These are phyloP conservation scores for Camellia sinensis DNA, from an alignment of 148 eudicot species.

Conservation along the genomic window DNA sequence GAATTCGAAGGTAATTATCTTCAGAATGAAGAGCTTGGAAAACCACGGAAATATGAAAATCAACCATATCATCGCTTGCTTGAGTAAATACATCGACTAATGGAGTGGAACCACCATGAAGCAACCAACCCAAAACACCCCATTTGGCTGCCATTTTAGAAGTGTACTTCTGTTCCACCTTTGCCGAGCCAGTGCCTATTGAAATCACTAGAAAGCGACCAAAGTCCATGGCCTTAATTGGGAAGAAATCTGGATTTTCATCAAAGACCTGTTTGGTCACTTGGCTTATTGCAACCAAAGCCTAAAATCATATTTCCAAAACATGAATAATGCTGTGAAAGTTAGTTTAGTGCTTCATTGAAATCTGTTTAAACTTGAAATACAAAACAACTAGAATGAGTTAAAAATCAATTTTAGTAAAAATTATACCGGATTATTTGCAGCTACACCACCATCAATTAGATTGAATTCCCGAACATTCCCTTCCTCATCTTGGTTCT, in stretches of 20 bases:
- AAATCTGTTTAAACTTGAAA: not conserved
- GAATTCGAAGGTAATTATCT: conserved; percentile 20
- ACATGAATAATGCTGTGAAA: not conserved
- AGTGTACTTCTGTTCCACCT: not conserved
- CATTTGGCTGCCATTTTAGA: conserved; percentile 19
- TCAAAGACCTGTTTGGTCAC: conserved; percentile 11
- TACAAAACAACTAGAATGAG: not conserved
- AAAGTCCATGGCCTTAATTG: conserved; percentile 16
- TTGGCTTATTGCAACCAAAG: conserved; percentile 17
- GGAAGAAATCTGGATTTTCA: conserved; percentile 11
- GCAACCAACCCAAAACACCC: conserved; percentile 22
- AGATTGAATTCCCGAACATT: conserved; percentile 11
- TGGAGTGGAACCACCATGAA: conserved; percentile 9
- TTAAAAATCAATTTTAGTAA: not conserved
- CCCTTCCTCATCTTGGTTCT: conserved; percentile 9
- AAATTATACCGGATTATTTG: not conserved
- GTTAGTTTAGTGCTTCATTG: not conserved
- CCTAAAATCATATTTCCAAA: not conserved
- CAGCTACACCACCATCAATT: conserved; percentile 25
- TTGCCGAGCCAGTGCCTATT: conserved; percentile 20
- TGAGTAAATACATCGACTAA: conserved; percentile 16
- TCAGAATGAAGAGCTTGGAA: conserved; percentile 23
- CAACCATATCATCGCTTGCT: conserved; percentile 26
- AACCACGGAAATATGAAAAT: conserved; percentile 12
- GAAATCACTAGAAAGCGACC: conserved; percentile 18